Base-by-base conservation (phyloP, 441 rosid species). In the Syzygium malaccense region DNA sequence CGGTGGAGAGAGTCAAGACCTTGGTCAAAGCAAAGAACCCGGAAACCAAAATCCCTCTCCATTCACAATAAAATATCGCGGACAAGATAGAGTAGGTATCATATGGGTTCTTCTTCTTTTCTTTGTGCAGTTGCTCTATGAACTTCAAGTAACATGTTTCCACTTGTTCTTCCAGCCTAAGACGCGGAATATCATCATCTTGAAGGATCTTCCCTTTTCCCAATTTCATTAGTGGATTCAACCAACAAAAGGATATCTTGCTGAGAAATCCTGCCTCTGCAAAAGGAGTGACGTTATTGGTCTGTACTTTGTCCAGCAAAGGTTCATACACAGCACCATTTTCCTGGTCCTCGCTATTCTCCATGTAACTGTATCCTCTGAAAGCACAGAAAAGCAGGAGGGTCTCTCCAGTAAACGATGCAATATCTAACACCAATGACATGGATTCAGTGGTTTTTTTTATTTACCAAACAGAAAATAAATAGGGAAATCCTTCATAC, bases 221-320 rank as follows among this genome's bases (percentile, higher is more conserved):
- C 87, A 92, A 91, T 56, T 89, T 92, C 94, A 95, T 56, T 32
- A 95, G 88, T 55, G 96, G 93, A 93, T 94, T 94, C 87, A 93
- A 64, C 97, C 96, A 94, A 95, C 94, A 93, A 89, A 94, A 94
- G 53, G 92, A 89, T 88, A 93, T 71, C 68, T 48, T 89, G 79
- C 93, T 92, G n/a, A 93, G 88, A 64, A 91, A 57, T 23, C 95
- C 95, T 19, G 95, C 94, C 58, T 87, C 62, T 12, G 94, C 91
- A 88, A 94, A 95, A 20, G 93, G 93, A 86, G 95, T 93, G 86
- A 90, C 85, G 55, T 87, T 89, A 7, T 75, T 45, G 32, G 85
- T 54, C 87, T 86, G 87, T 85, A 87, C 91, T 66, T 88, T 89
- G 57, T 90, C 87, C 85, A 87, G 91, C 89, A 94, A 85, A 60